A percentile compares a stretch with the other conserved stretches of the same genome.
phyloP scores from a whole-genome alignment of 805 yeast genomes.

The Candida xiaguanensis region DNA sequence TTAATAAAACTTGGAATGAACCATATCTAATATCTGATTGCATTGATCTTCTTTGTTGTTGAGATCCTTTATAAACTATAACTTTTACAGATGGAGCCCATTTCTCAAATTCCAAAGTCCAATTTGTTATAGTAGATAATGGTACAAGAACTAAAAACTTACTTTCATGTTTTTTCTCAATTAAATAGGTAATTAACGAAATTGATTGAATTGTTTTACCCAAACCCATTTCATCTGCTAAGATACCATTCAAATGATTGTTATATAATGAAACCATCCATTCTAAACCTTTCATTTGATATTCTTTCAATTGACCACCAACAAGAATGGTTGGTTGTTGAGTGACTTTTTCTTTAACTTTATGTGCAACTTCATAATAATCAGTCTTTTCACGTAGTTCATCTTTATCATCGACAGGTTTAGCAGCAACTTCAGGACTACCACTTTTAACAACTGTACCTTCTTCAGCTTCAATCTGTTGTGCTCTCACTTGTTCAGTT shows the following conservation, averaged over 20 bases:
- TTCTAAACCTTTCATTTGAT: constrained; percentile 62
- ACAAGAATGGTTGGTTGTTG: constrained; percentile 67
- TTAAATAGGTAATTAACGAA: constrained; percentile 66
- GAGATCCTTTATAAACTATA: constrained; percentile 75
- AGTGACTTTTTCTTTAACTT: constrained; percentile 60
- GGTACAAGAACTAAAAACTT: constrained; percentile 82
- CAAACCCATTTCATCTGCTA: constrained; percentile 68
- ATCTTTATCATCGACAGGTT: constrained; percentile 38
- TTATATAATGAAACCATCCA: constrained; percentile 66
- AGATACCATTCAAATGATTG: constrained; percentile 58
- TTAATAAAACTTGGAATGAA: constrained; percentile 70
- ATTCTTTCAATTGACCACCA: constrained; percentile 78
- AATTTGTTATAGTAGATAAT: constrained; percentile 76
- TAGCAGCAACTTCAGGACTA: constrained; percentile 25
- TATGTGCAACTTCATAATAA: constrained; percentile 80
- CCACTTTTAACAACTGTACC: constrained; percentile 14
- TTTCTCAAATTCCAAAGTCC: constrained; percentile 82
- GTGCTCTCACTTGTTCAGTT: constrained; percentile 75
- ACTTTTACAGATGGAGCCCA: constrained; percentile 82
- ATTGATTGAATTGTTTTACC: constrained; percentile 76
- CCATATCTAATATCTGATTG: constrained; percentile 64
- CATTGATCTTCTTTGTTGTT: constrained; percentile 62
- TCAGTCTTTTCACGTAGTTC: constrained; percentile 66
- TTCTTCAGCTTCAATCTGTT: constrained; percentile 51
- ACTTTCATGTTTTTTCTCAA: constrained; percentile 63